phyloP scores from a whole-genome alignment of 2,329 filamentous ascomycete genomes.

The Penicillium sp. region DNA sequence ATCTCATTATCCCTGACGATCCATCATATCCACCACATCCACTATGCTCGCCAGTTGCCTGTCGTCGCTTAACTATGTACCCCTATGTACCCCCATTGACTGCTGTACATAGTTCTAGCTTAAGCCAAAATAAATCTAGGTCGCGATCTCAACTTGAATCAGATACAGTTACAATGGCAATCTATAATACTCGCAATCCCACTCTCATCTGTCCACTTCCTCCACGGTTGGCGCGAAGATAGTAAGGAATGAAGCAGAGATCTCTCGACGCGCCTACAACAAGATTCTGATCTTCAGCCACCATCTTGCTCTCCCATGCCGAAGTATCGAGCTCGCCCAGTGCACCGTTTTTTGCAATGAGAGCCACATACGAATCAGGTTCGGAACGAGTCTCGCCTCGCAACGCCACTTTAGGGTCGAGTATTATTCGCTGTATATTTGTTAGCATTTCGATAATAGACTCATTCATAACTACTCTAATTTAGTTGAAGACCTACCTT shows the following conservation, averaged over 20 bases:
- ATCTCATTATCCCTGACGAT: not conserved
- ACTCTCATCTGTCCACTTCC: conserved; percentile 61
- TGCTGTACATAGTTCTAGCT: no score
- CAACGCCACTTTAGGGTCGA: conserved; percentile 15
- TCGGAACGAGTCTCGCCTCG: conserved; percentile 16
- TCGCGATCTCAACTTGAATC: no score
- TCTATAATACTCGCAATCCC: not conserved
- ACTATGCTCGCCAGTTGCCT: no score
- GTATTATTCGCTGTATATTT: conserved; percentile 11
- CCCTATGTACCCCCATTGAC: no score
- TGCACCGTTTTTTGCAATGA: conserved; percentile 18
- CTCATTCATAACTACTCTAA: not conserved
- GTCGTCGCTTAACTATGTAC: no score
- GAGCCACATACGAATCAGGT: conserved; percentile 19
- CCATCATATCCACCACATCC: no score
- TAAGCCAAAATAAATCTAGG: no score
- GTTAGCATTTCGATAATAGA: no score
- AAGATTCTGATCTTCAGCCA: conserved; percentile 19
- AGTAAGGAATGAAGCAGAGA: conserved; percentile 60
- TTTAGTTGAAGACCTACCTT: conserved; percentile 17
- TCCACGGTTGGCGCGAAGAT: conserved; percentile 59
- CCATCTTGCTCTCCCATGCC: conserved; percentile 28
- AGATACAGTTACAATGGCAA: no score
- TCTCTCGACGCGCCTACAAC: conserved; percentile 30
- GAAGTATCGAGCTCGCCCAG: conserved; percentile 34